Percentiles rank a stretch among this genome's conserved stretches.
phyloP scores from a whole-genome alignment of 2,329 filamentous ascomycete genomes.

The Sporothrix sp. region DNA sequence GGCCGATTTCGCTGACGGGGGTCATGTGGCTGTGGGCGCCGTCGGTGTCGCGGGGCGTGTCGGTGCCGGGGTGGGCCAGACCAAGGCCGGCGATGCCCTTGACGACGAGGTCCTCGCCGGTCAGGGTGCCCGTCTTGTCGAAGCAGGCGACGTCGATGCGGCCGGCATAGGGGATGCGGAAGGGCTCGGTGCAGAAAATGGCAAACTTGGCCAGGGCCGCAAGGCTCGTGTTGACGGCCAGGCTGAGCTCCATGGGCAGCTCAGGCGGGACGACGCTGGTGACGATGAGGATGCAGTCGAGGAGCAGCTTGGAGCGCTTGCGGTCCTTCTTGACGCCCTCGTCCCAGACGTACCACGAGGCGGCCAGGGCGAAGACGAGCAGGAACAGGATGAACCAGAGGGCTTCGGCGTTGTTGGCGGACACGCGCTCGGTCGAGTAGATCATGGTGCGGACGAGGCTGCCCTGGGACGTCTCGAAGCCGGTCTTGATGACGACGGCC shows the following conservation, averaged over 20 bases:
- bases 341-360: constrained; percentile 98
- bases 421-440: constrained; percentile 96
- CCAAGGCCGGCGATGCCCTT: constrained; percentile 85
- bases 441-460: constrained; percentile 99
- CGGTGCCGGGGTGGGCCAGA: constrained; percentile 40
- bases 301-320: constrained; percentile 91
- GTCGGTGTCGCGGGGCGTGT: constrained; percentile 58
- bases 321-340: constrained; percentile 91
- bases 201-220: constrained; percentile 89
- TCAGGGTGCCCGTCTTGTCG: constrained; percentile 95
- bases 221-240: constrained; percentile 95
- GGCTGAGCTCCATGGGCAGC: constrained; percentile 92
- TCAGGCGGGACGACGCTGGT: constrained; percentile 98
- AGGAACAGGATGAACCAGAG: constrained; percentile 97
- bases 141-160: constrained; percentile 96
- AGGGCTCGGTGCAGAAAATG: constrained; percentile 98
- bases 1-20: constrained; percentile 56
- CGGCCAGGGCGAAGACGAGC: constrained; percentile 88
- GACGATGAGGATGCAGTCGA: constrained; percentile 96
- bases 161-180: constrained; percentile 93
- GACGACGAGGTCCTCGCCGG: constrained; percentile 91
- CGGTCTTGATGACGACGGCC: constrained; percentile 92
- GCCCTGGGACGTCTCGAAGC: constrained; percentile 96
- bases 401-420: constrained; percentile 94
- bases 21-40: constrained; percentile 75